Percentiles rank a stretch among this genome's conserved stretches.
Conservation (phyloP, 768 basidiomycete genomes). For the Psilocybe sp. region DNA sequence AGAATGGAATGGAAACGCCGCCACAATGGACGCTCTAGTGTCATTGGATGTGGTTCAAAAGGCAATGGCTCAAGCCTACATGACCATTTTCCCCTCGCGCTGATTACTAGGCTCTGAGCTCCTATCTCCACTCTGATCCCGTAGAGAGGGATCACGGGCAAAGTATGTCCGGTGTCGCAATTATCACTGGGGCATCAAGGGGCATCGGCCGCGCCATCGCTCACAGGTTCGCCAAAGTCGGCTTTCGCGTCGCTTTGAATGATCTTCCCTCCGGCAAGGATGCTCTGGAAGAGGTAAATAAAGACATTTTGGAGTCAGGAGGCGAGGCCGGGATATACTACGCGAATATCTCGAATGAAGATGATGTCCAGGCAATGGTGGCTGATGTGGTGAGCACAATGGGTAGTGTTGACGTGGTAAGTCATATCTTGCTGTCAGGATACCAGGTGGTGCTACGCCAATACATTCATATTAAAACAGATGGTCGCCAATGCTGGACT, state of each 20-base stretch:
- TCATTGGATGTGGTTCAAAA: too few relatives aligned
- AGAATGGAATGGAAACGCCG: too few relatives aligned
- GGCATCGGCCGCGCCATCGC: slow-evolving; percentile 51
- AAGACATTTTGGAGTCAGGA: slow-evolving; percentile 12
- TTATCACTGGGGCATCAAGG: slow-evolving; percentile 42
- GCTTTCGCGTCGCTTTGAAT: slow-evolving; percentile 40
- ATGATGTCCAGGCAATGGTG: slow-evolving; percentile 15
- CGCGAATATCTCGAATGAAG: slow-evolving; percentile 16
- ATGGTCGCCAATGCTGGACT: slow-evolving; percentile 45
- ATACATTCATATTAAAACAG: slow-evolving; percentile 8
- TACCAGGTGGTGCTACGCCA: not conserved
- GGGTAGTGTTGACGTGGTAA: slow-evolving; percentile 20
- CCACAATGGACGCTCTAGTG: too few relatives aligned
- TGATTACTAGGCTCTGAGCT: too few relatives aligned
- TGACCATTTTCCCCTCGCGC: too few relatives aligned
- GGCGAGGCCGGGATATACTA: slow-evolving; percentile 5
- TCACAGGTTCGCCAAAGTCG: slow-evolving; percentile 39
- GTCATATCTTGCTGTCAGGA: too few relatives aligned
- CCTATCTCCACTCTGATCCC: too few relatives aligned
- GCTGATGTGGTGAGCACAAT: slow-evolving; percentile 10
- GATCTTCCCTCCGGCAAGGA: slow-evolving; percentile 23
- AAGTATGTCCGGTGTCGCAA: slow-evolving; percentile 19
- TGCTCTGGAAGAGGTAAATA: slow-evolving; percentile 7
- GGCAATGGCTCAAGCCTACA: too few relatives aligned
- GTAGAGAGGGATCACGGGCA: too few relatives aligned